These are phyloP conservation scores for Fusarium fracticaudum DNA, from an alignment of 2,329 filamentous ascomycete genomes.

Conservation along the genomic window DNA sequence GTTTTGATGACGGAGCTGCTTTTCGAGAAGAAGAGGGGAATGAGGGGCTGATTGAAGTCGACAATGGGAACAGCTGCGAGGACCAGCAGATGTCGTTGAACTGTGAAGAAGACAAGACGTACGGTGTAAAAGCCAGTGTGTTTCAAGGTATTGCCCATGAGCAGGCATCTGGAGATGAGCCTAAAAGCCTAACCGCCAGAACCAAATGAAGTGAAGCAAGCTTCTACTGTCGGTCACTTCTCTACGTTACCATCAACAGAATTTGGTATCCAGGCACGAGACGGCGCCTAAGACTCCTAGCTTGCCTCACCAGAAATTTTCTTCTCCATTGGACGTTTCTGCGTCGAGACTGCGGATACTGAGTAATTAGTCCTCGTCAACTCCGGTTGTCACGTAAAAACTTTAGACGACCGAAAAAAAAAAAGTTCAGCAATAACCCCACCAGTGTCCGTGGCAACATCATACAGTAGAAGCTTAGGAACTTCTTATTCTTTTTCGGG, in stretches of 20 bases:
- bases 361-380: slow-evolving; percentile 41
- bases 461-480: slow-evolving; percentile 7
- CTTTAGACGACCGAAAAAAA: neutral
- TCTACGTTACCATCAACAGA: neutral
- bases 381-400: slow-evolving; percentile 35
- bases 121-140: neutral
- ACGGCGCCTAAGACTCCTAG: slow-evolving; percentile 5
- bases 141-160: neutral
- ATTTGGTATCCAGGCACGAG: slow-evolving; percentile 14
- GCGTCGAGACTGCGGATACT: slow-evolving; percentile 37
- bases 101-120: neutral
- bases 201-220: neutral
- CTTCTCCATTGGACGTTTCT: neutral
- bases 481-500: slow-evolving; percentile 26
- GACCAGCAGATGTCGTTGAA: neutral
- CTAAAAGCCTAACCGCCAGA: neutral
- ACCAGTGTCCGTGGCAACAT: slow-evolving; percentile 40
- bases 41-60: slow-evolving; percentile 22
- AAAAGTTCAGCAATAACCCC: slow-evolving; percentile 29
- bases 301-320: slow-evolving; percentile 21
- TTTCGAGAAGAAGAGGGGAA: slow-evolving; percentile 20
- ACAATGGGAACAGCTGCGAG: neutral
- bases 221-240: neutral
- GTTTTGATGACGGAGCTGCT: slow-evolving; percentile 40
- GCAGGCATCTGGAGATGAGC: neutral